Base-by-base conservation (phyloP, 2,329 filamentous ascomycete species). In the Dothiorella sarmentorum region DNA sequence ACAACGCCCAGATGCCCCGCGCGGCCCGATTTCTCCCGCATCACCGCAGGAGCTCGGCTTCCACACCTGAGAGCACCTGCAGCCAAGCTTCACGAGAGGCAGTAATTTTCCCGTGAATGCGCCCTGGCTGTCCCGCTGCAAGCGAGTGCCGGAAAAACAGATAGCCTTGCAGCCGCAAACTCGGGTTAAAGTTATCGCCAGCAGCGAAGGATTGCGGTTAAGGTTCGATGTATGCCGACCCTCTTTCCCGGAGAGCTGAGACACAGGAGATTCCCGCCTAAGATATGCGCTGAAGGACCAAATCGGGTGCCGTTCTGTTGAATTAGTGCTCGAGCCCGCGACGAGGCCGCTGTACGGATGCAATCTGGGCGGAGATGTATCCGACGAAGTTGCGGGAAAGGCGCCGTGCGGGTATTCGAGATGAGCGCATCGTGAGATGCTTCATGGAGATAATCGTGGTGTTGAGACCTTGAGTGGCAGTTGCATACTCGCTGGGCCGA, bases 31-130 rank as follows among this genome's bases (percentile, higher is more conserved):
- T 55, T 55, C 51, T 55, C 33, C 51, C 51, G 51, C 51, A 55
- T 10, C 13, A 22, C 33, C 37, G 37, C 24, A 55, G 51, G 47
- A 52, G 18, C 29, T 26, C 47, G 44, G 44, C n/a, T n/a, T 49
- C 26, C 27, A 49, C 29, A 31, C 31, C 47, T 38, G 17, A 17
- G 47, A 37, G 31, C 31, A 20, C 47, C 20, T 52, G 47, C 47
- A 52, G 47, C 47, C 47, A 52, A 52, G 47, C 47, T 52, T 55
- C 51, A 55, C 51, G 38, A 55, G 51, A 55, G 51, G 51, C 43
- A 27, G 51, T 42, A 55, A 55, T 42, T 31, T 55, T 35, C 51
- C 35, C 35, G 42, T n/a, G n/a, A 9, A 11, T 26, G 51, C 24
- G 35, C 15, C 18, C n/a, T 55, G 51, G 31, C 18, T 37, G 29